Percentiles rank a stretch among this genome's conserved stretches.
Conservation (phyloP, 805 yeast genomes). For the Cyberlindnera amylophila region DNA sequence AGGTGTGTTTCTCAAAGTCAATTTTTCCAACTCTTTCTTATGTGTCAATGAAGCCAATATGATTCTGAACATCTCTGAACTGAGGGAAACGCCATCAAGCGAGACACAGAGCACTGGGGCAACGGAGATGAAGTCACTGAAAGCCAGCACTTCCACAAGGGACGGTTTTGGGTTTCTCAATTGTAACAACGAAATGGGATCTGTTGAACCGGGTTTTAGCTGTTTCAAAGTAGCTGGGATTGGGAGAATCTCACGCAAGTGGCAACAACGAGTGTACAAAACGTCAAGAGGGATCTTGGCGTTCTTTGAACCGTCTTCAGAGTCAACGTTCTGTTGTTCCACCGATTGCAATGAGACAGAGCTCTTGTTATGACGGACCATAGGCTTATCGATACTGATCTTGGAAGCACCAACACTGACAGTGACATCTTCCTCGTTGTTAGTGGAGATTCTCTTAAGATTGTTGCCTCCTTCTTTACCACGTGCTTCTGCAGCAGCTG, state of each 20-base stretch:
- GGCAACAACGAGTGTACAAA: constrained; percentile 89
- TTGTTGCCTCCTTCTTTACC: constrained; percentile 33
- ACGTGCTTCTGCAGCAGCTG: constrained; percentile 35
- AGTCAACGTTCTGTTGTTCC: constrained; percentile 6
- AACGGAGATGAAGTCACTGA: constrained; percentile 80
- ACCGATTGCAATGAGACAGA: constrained; percentile 26
- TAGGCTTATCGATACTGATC: constrained; percentile 41
- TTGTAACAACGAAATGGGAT: constrained; percentile 77
- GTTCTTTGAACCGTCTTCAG: constrained; percentile 19
- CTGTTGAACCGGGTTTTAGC: constrained; percentile 65
- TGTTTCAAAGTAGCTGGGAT: constrained; percentile 87
- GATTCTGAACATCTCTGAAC: constrained; percentile 71
- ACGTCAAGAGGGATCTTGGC: constrained; percentile 52
- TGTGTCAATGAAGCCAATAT: constrained; percentile 62
- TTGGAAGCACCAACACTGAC: constrained; percentile 32
- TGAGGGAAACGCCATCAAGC: constrained; percentile 73
- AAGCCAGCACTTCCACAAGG: constrained; percentile 78
- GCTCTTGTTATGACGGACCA: constrained; percentile 35
- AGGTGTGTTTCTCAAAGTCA: constrained; percentile 77
- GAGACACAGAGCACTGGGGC: constrained; percentile 79
- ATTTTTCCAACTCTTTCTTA: constrained; percentile 60
- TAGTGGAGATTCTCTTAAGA: constrained; percentile 26
- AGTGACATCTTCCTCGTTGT: constrained; percentile 36
- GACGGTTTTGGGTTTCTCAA: constrained; percentile 86
- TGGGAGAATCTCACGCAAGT: constrained; percentile 84